phyloP scores from a whole-genome alignment of 441 rosid genomes.

The Gossypium trilobum region DNA sequence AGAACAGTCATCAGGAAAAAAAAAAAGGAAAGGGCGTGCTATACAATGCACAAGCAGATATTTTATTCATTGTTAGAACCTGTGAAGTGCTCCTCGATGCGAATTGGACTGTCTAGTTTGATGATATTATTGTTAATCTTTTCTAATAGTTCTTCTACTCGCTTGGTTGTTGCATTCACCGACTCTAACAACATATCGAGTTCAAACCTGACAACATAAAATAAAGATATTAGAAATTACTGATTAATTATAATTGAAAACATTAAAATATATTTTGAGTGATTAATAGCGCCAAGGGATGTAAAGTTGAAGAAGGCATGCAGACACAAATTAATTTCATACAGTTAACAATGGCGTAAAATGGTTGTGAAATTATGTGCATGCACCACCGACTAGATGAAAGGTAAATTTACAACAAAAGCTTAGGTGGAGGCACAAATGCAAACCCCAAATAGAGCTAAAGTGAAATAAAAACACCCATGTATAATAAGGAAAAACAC shows the following conservation, averaged over 20 bases:
- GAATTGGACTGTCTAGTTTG: constrained; percentile 50
- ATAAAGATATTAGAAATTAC: constrained; percentile 21
- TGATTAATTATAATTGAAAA: constrained; percentile 11
- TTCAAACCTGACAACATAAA: constrained; percentile 65
- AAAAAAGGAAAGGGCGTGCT: constrained; percentile 8
- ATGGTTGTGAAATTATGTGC: not conserved
- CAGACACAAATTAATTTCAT: not conserved
- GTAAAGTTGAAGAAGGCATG: not conserved
- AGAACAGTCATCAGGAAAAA: constrained; percentile 16
- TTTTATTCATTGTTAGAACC: constrained; percentile 33
- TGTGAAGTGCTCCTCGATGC: constrained; percentile 74
- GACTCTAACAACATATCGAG: constrained; percentile 97
- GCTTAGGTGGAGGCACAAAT: not conserved
- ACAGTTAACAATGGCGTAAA: not conserved
- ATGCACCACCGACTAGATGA: not conserved
- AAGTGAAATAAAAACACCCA: not conserved
- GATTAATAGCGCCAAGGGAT: not conserved
- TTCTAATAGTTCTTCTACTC: constrained; percentile 73
- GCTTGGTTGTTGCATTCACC: constrained; percentile 70
- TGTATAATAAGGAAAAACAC: not conserved
- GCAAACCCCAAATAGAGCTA: not conserved
- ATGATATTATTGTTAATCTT: constrained; percentile 59
- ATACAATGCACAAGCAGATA: constrained; percentile 3
- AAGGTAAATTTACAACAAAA: not conserved
- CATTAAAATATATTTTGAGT: not conserved